These are phyloP conservation scores for Globisporangium cederbergense DNA, from an alignment of 352 stramenopile genomes.

Conservation along the genomic window DNA sequence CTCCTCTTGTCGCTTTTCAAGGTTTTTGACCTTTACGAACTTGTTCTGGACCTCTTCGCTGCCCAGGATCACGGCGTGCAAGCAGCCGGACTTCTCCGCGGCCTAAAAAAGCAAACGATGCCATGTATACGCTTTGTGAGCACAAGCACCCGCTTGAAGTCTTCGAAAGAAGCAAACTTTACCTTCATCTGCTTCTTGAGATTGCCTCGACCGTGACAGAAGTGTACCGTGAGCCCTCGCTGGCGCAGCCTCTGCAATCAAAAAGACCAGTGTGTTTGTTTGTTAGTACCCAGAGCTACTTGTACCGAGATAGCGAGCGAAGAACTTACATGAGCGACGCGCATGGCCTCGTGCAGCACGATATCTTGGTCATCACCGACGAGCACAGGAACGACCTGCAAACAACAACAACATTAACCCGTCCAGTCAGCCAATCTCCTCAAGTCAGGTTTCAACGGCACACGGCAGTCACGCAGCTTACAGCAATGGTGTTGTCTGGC, in stretches of 20 bases:
- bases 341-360: conserved; percentile 64
- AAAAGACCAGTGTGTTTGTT: neutral
- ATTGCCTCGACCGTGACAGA: conserved; percentile 70
- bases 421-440: neutral
- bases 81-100: conserved; percentile 66
- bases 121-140: neutral
- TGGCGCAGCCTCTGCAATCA: conserved; percentile 45
- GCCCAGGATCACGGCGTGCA: conserved; percentile 72
- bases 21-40: conserved; percentile 76
- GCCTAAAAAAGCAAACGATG: conserved; percentile 23
- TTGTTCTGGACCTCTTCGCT: conserved; percentile 59
- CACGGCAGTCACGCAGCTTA: conserved; percentile 16
- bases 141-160: neutral
- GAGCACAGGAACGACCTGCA: conserved; percentile 66
- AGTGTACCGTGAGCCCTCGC: conserved; percentile 68
- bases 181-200: conserved; percentile 91
- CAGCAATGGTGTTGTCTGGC: conserved; percentile 39
- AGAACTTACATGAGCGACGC: conserved; percentile 43
- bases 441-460: neutral
- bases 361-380: conserved; percentile 33
- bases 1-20: conserved; percentile 52
- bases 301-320: neutral
- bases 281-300: too few relatives aligned
- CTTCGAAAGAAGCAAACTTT: neutral
- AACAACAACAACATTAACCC: neutral